These are phyloP conservation scores for Cercospora sesami DNA, from an alignment of 2,329 filamentous ascomycete species.

Conservation along the genomic window DNA sequence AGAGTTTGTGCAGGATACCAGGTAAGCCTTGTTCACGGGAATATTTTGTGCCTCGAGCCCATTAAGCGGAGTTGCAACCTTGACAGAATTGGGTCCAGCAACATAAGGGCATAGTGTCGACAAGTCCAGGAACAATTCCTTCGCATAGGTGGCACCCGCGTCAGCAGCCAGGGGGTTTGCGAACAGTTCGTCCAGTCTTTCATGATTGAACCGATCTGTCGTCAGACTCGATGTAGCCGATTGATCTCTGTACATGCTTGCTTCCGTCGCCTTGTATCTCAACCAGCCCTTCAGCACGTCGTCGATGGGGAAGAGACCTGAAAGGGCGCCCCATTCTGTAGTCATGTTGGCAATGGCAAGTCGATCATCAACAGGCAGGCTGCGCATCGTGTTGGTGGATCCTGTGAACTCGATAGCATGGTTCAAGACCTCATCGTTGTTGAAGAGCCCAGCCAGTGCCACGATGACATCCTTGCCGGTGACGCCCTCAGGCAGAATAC, in stretches of 20 bases:
- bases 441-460: conserved; percentile 81
- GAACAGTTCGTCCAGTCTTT: conserved; percentile 70
- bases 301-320: conserved; percentile 80
- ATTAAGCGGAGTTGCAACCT: conserved; percentile 74
- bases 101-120: conserved; percentile 82
- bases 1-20: conserved; percentile 88
- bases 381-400: conserved; percentile 71
- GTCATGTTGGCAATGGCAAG: conserved; percentile 80
- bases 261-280: conserved; percentile 70
- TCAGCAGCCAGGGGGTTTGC: conserved; percentile 69
- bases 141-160: conserved; percentile 75
- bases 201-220: conserved; percentile 67
- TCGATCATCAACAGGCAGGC: conserved; percentile 69
- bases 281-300: conserved; percentile 70
- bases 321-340: conserved; percentile 75
- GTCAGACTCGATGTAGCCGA: conserved; percentile 50
- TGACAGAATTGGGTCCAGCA: conserved; percentile 86
- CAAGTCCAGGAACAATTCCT: conserved; percentile 77
- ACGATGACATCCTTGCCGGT: conserved; percentile 94
- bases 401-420: conserved; percentile 87
- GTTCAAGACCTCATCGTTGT: conserved; percentile 84
- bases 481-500: conserved; percentile 73
- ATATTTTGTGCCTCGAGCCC: conserved; percentile 75
- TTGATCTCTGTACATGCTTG: conserved; percentile 60
- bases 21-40: conserved; percentile 77